Conservation (phyloP, 2,329 filamentous ascomycete species). For the Calonectria honghensis region DNA sequence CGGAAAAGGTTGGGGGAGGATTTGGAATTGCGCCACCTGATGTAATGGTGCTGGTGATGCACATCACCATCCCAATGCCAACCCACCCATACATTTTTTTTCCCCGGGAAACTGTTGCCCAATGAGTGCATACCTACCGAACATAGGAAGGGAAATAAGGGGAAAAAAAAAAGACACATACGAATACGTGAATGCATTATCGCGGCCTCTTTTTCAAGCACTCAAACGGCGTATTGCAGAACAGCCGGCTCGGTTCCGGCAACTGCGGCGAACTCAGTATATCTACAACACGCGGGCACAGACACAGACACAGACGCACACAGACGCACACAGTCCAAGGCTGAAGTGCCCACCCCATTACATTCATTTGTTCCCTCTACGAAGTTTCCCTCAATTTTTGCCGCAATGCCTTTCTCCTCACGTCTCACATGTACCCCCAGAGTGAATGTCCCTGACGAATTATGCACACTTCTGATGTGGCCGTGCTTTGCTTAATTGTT, state of each 20-base stretch:
- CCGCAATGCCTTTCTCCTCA: not conserved
- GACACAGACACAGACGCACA: not conserved
- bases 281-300: not conserved
- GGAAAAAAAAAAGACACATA: not conserved
- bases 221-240: constrained; percentile 1
- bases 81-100: not conserved
- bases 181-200: constrained; percentile 34
- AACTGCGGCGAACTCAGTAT: not conserved
- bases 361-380: not conserved
- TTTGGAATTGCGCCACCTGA: constrained; percentile 52
- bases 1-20: constrained; percentile 17
- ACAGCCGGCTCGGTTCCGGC: not conserved
- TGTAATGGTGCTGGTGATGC: constrained; percentile 45
- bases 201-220: not conserved
- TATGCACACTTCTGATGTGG: not conserved
- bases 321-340: not conserved
- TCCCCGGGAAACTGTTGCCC: not conserved
- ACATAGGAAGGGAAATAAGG: not conserved
- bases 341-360: not conserved
- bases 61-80: constrained; percentile 23
- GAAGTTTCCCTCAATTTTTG: constrained; percentile 4
- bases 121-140: not conserved
- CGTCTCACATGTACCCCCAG: not conserved
- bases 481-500: constrained; percentile 7
- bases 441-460: constrained; percentile 12